Evolutionary conservation across 768 basidiomycete species (phyloP), one percentile per base, ranked within the genome.

Genomic region (Galerina marginata): DNA sequence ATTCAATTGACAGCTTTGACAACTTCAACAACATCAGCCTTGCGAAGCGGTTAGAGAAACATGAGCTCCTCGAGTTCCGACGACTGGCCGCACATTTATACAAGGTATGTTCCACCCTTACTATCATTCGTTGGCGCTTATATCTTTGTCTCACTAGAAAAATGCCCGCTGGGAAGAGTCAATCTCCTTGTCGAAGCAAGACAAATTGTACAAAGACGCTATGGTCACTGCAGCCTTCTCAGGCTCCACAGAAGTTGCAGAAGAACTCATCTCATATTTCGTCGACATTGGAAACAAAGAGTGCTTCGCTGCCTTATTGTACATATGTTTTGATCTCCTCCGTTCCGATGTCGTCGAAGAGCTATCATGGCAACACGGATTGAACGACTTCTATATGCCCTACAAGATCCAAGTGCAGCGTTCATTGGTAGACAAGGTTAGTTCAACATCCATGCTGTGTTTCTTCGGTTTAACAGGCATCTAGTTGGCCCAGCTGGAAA

Each of bases 221-320:
- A 94, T 99, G 81, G 71, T 95, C 70, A 99, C 96, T 0, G 93
- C 95, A 14, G 90, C 96, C 0, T 78, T 82, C n/a, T 97, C 95
- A 2, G 80, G 69, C 36, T 89, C 86, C n/a, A 90, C 85, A 2
- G 93, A 97, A 58, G 91, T 99, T 36, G 92, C 95, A 4, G 96
- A 99, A 74, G 97, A 99, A 52, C 82, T 99, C 15, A 81, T 99
- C 25, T 90, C 90, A 4, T 99, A 99, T 81, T 99, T 99, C 71
- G 95, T 97, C 58, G 93, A 95, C 75, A 98, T 99, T 65, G 97
- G 97, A 37, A 96, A 96, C 84, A 96, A 95, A 78, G 97, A 99
- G 72, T 96, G 95, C 75, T 99, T 96, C 74, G 91, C 94, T 0
- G 93, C 91, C 1, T 79, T 91, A 63, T 85, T 99, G 23, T 99